Conservation (phyloP, 208 protist species). For the Crithidia expoeki region DNA sequence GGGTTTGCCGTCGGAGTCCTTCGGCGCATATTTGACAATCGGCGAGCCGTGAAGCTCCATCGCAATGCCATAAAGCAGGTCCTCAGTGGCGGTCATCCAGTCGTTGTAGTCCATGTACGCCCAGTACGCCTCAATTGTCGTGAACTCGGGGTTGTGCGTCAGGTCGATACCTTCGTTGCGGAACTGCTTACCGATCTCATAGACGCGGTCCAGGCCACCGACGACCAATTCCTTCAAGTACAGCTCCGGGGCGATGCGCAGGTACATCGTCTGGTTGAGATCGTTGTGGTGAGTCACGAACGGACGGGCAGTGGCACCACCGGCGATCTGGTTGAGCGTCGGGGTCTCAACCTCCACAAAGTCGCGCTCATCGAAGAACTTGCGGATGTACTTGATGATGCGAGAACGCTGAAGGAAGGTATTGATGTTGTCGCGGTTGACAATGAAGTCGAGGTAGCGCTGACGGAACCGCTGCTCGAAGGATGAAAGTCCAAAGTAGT, state of each 20-base stretch:
- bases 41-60: slow-evolving; percentile 93
- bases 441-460: slow-evolving; percentile 99
- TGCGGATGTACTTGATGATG: slow-evolving; percentile 98
- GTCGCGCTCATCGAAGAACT: slow-evolving; percentile 96
- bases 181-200: slow-evolving; percentile 99
- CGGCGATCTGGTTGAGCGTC: slow-evolving; percentile 98
- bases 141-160: slow-evolving; percentile 99
- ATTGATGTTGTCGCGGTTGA: slow-evolving; percentile 94
- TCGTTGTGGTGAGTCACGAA: slow-evolving; percentile 99
- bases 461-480: slow-evolving; percentile 96
- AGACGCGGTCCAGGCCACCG: slow-evolving; percentile 99
- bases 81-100: slow-evolving; percentile 98
- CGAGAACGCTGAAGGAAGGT: slow-evolving; percentile 94
- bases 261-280: slow-evolving; percentile 98
- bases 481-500: slow-evolving; percentile 93
- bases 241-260: slow-evolving; percentile 99
- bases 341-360: slow-evolving; percentile 99
- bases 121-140: slow-evolving; percentile 99
- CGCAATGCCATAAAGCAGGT: slow-evolving; percentile 95
- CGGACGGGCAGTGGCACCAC: slow-evolving; percentile 98
- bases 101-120: slow-evolving; percentile 99
- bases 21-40: slow-evolving; percentile 94
- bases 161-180: slow-evolving; percentile 99
- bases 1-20: slow-evolving; percentile 84
- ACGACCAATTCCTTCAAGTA: slow-evolving; percentile 99